phyloP scores from a whole-genome alignment of 2,329 filamentous ascomycete species.

The Pestalotiopsis fici region DNA sequence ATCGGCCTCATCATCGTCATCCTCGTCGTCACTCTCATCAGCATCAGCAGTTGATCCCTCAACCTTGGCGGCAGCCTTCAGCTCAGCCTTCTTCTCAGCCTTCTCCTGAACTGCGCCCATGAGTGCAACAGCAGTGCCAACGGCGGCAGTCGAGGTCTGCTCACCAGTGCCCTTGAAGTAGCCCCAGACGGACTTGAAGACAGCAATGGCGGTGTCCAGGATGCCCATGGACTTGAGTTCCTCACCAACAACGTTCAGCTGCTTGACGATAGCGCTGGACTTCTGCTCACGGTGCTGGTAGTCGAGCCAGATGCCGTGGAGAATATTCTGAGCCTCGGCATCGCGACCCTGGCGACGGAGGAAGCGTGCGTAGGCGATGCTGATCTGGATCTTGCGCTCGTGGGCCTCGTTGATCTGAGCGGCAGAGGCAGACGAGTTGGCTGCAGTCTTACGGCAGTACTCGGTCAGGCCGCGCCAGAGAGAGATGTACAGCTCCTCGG shows the following conservation, averaged over 20 bases:
- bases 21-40: neutral
- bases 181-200: conserved; percentile 20
- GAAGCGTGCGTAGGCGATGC: conserved; percentile 18
- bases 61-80: neutral
- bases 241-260: conserved; percentile 17
- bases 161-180: conserved; percentile 18
- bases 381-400: conserved; percentile 19
- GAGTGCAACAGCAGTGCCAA: conserved; percentile 8
- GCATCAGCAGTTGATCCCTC: neutral
- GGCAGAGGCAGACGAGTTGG: conserved; percentile 4
- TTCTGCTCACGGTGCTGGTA: conserved; percentile 17
- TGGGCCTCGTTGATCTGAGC: conserved; percentile 16
- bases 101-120: neutral
- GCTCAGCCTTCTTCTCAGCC: neutral
- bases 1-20: neutral
- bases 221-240: conserved; percentile 18
- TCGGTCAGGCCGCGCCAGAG: conserved; percentile 21
- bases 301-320: conserved; percentile 18
- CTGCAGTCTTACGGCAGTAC: conserved; percentile 16
- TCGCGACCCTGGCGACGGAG: conserved; percentile 16
- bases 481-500: conserved; percentile 21
- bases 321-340: conserved; percentile 18
- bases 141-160: conserved; percentile 16
- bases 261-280: conserved; percentile 15
- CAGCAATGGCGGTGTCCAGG: conserved; percentile 16